A percentile compares a stretch with the other conserved stretches of the same genome.
These are phyloP conservation scores for Salvia miltiorrhiza DNA, from an alignment of 257 asterid species.

Conservation along the genomic window DNA sequence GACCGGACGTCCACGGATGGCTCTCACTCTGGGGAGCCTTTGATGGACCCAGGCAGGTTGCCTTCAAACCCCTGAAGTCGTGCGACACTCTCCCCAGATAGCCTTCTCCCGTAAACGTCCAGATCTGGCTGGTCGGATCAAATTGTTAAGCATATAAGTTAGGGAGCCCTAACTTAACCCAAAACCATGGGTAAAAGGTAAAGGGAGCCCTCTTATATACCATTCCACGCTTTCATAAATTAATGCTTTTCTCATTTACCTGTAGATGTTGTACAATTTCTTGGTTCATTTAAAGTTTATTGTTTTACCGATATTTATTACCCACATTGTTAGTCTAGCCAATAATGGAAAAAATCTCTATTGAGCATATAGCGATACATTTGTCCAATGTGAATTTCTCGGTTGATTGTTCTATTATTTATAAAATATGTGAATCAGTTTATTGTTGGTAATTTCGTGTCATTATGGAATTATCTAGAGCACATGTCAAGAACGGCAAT, in stretches of 20 bases:
- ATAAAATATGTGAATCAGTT: background rate
- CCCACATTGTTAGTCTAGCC: background rate
- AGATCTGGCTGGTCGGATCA: too few species aligned
- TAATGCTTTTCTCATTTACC: background rate
- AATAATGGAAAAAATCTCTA: background rate
- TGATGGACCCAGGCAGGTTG: too few species aligned
- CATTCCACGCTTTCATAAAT: background rate
- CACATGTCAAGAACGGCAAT: background rate
- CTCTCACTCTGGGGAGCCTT: too few species aligned
- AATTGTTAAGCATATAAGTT: too few species aligned
- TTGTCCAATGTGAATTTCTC: background rate
- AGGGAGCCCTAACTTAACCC: too few species aligned
- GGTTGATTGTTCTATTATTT: background rate
- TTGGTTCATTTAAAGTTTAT: background rate
- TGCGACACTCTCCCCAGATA: too few species aligned
- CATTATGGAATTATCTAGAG: constrained; percentile 3
- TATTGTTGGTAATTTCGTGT: constrained; percentile 5
- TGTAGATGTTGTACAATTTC: background rate
- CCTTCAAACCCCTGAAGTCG: too few species aligned
- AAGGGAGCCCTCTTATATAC: too few species aligned
- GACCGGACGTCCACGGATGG: too few species aligned
- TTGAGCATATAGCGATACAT: background rate
- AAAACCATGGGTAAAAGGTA: too few species aligned
- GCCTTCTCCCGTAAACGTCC: too few species aligned
- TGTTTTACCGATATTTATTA: constrained; percentile 6